A percentile compares a stretch with the other conserved stretches of the same genome.
Conservation (phyloP, 768 basidiomycete species). For the Boletus sp. region DNA sequence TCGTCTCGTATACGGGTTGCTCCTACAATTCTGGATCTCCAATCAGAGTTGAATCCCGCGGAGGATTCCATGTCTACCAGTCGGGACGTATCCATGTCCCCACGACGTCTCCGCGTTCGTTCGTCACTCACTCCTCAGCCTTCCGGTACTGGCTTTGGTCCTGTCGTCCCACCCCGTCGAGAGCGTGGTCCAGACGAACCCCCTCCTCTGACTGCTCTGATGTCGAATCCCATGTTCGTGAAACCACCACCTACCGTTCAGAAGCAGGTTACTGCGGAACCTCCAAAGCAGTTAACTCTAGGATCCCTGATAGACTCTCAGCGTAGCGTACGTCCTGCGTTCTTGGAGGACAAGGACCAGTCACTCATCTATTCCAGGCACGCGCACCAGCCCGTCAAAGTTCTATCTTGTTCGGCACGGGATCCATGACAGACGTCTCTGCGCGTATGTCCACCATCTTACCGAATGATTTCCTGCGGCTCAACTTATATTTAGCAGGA, state of each 20-base stretch:
- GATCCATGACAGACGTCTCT: slow-evolving; percentile 32
- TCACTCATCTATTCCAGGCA: slow-evolving; percentile 32
- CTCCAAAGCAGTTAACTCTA: slow-evolving; percentile 43
- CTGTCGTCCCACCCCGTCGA: slow-evolving; percentile 35
- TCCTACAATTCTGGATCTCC: slow-evolving; percentile 35
- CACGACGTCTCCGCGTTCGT: slow-evolving; percentile 51
- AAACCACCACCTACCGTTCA: slow-evolving; percentile 47
- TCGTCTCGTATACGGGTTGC: slow-evolving; percentile 25
- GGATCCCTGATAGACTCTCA: slow-evolving; percentile 58
- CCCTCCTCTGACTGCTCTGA: slow-evolving; percentile 58
- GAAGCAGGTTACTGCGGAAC: slow-evolving; percentile 19
- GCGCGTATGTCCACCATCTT: slow-evolving; percentile 28
- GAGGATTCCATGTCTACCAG: slow-evolving; percentile 23
- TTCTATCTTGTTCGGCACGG: slow-evolving; percentile 47
- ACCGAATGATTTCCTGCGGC: slow-evolving; percentile 4
- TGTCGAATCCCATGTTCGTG: slow-evolving; percentile 67
- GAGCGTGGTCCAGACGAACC: slow-evolving; percentile 63
- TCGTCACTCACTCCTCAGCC: slow-evolving; percentile 72
- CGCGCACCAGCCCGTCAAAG: slow-evolving; percentile 51
- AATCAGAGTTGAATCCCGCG: slow-evolving; percentile 19
- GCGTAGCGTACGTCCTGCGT: slow-evolving; percentile 44
- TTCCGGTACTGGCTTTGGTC: slow-evolving; percentile 40
- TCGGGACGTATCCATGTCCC: slow-evolving; percentile 46
- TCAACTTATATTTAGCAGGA: slow-evolving; percentile 23
- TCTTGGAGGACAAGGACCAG: background rate